phyloP scores from a whole-genome alignment of 2,329 filamentous ascomycete species.

The Colletotrichum sp. region DNA sequence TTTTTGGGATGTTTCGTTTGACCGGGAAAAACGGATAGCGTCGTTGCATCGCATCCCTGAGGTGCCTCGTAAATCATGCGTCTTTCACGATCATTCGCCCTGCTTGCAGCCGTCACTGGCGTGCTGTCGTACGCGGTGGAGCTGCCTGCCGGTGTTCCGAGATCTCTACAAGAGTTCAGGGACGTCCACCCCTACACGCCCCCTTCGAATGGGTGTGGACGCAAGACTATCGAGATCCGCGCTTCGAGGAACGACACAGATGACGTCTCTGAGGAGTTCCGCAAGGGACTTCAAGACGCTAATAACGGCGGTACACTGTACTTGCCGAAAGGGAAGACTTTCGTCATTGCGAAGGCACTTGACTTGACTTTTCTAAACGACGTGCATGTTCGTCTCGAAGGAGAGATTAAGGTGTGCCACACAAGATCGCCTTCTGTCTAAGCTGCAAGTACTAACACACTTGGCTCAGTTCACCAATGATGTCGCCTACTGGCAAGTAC shows the following conservation, averaged over 20 bases:
- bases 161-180: constrained; percentile 18
- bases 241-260: constrained; percentile 56
- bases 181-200: constrained; percentile 19
- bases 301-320: constrained; percentile 64
- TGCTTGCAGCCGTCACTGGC: background rate
- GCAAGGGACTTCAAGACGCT: constrained; percentile 57
- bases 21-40: background rate
- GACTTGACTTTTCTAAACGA: constrained; percentile 63
- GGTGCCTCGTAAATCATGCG: background rate
- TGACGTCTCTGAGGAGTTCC: constrained; percentile 61
- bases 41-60: constrained; percentile 11
- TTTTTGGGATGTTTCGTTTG: background rate
- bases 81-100: background rate
- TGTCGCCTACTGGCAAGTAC: constrained; percentile 43
- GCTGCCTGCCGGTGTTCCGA: constrained; percentile 19
- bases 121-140: constrained; percentile 8
- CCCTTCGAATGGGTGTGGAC: constrained; percentile 3
- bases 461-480: constrained; percentile 43
- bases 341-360: constrained; percentile 63
- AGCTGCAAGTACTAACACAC: too few species aligned
- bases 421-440: too few species aligned
- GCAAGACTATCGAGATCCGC: constrained; percentile 16
- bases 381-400: constrained; percentile 62
- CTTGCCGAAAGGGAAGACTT: constrained; percentile 57
- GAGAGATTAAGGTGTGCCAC: constrained; percentile 45